Evolutionary conservation across 805 yeast species (phyloP), one percentile per base, ranked within the genome.

Genomic region (Candida ponderosae): DNA sequence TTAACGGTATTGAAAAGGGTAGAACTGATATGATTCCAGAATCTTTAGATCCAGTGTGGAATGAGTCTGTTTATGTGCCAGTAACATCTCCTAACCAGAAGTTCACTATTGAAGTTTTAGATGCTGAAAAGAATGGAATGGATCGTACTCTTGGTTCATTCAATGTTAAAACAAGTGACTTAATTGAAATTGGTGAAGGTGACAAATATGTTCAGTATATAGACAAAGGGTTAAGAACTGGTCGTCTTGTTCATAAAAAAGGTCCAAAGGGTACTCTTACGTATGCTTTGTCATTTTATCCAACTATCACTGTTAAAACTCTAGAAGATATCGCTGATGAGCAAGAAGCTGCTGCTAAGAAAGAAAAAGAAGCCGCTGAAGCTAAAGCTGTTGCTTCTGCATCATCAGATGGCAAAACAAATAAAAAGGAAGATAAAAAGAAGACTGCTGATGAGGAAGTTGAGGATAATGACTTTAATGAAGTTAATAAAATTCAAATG

Each of bases 111-210:
- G 97, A 93, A 56, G 94, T 79, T 6, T 84, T 93, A 96, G 97
- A 93, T 62, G 83, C 82, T 26, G 90, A 89, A 62, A 72, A 72
- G 41, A 71, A 64, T 37, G 74, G 81, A n/a, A 74, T 77, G 31
- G 98, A 93, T 60, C 77, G 96, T 51, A 75, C 94, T 5, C 71
- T 93, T 34, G 99, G 99, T 37, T 72, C 81, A 3, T 81, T 85
- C 62, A 81, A 79, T 50, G 62, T 93, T 17, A 74, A 76, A 49
- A 65, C 85, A 43, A 66, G 69, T 38, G 85, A 79, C 20, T 63
- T 86, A 48, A 76, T 90, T 54, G 72, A 74, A 43, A 79, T 74
- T 53, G 68, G 68, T 40, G 62, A 61, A 17, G 66, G 81, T 42
- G 96, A 84, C 38, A 65, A 68, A 40, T 79, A 78, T 45, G 59